These are phyloP conservation scores for Gaertneriomyces sp. DNA, from an alignment of 192 early-diverging fungal species.

Conservation along the genomic window DNA sequence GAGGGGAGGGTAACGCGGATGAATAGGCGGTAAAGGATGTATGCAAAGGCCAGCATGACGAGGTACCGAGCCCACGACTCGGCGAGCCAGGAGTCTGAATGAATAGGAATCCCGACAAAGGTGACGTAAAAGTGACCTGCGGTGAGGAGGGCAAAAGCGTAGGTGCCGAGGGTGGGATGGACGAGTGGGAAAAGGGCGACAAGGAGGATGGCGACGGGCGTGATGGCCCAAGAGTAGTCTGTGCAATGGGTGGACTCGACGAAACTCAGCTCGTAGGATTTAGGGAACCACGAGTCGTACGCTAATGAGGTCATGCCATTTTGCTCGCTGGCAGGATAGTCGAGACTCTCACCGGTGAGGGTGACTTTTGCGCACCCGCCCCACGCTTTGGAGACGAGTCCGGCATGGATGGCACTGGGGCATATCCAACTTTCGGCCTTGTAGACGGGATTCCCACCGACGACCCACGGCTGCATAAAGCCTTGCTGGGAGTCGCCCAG, in stretches of 20 bases:
- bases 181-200: slow-evolving; percentile 25
- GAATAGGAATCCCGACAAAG: slow-evolving; percentile 24
- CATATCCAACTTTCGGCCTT: slow-evolving; percentile 38
- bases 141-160: slow-evolving; percentile 17
- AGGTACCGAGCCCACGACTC: slow-evolving; percentile 19
- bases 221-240: slow-evolving; percentile 29
- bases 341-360: slow-evolving; percentile 7
- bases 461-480: slow-evolving; percentile 27
- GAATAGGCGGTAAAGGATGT: slow-evolving; percentile 22
- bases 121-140: slow-evolving; percentile 26
- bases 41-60: slow-evolving; percentile 23
- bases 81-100: slow-evolving; percentile 17
- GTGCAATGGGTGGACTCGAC: slow-evolving; percentile 23
- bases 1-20: slow-evolving; percentile 11
- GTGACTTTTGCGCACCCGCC: slow-evolving; percentile 33
- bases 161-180: slow-evolving; percentile 3
- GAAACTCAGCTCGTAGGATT: slow-evolving; percentile 8
- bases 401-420: slow-evolving; percentile 31
- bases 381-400: slow-evolving; percentile 22
- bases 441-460: slow-evolving; percentile 22
- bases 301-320: slow-evolving; percentile 27
- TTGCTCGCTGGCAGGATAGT: slow-evolving; percentile 4
- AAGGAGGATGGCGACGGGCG: slow-evolving; percentile 26
- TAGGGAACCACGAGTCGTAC: slow-evolving; percentile 36
- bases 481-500: slow-evolving; percentile 9